Evolutionary conservation across 768 basidiomycete genomes (phyloP), one percentile per base, ranked within the genome.

Genomic region (Termitomyces sp.): DNA sequence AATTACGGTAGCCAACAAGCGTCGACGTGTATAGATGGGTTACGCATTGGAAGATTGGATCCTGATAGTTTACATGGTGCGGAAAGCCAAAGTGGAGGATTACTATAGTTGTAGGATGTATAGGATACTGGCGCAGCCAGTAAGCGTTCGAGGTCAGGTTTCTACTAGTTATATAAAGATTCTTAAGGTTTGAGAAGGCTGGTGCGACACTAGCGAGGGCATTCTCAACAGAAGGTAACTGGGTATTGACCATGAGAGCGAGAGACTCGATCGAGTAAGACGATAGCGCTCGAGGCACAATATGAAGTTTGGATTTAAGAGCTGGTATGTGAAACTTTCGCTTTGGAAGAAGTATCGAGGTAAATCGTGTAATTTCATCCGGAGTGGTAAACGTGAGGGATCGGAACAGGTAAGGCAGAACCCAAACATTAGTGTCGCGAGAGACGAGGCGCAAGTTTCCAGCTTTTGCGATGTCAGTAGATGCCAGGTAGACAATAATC

Each of bases 1-100:
- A 72, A 26, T 63, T 62, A 13, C 69, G 69, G 53, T 72, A 69
- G 16, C 72, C 73, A 20, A 59, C 56, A 16, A 72, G 68, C 10
- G 69, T 67, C 33, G 69, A 72, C 1, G 75, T 74, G 49, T 72
- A 75, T 13, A 76, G 64, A 62, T 74, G 72, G 1, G 73, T 74
- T 13, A 74, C 72, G 13, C 63, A 56, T 56, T 70, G 52, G 60
- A 75, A 72, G 38, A 75, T 61, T 9, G 73, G 69, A 52, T 76
- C 73, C 49, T 61, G 63, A 61, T 71, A 76, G 58, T 74, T 71
- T 58, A 75, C 69, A 12, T 67, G 67, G 32, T 67, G 66, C 0
- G 75, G 74, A 46, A 66, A 67, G 46, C 74, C 74, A 57, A 72
- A 71, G 56, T 75, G 75, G 0, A 73, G 33, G 14, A 76, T 62